A percentile compares a stretch with the other conserved stretches of the same genome.
Conservation (phyloP, 257 asterid species). For the Solanum clarkiae region DNA sequence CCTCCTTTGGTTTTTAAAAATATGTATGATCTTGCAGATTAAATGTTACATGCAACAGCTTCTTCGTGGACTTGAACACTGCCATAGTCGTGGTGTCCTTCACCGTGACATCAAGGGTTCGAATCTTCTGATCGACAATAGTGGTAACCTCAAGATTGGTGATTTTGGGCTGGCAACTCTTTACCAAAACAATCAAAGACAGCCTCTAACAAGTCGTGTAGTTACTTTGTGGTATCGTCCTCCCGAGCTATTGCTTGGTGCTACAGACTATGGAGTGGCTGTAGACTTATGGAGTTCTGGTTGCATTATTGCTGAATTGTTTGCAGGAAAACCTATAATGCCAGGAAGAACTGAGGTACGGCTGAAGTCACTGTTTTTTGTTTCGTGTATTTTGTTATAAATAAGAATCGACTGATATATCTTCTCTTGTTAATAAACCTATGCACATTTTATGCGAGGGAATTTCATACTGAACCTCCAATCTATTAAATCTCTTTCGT, state of each 20-base stretch:
- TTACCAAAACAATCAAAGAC: slow-evolving; percentile 49
- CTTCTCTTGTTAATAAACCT: neutral
- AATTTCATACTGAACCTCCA: neutral
- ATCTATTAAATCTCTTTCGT: neutral
- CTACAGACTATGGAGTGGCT: slow-evolving; percentile 73
- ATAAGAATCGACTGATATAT: neutral
- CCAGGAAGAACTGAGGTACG: slow-evolving; percentile 95
- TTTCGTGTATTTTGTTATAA: neutral
- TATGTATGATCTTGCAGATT: slow-evolving; percentile 28
- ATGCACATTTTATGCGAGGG: neutral
- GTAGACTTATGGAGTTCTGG: slow-evolving; percentile 98
- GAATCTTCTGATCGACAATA: slow-evolving; percentile 68
- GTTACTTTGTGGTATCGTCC: slow-evolving; percentile 97
- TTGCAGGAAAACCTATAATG: slow-evolving; percentile 80
- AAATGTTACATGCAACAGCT: slow-evolving; percentile 91
- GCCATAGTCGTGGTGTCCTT: slow-evolving; percentile 77
- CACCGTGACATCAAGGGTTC: slow-evolving; percentile 96
- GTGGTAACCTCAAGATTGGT: slow-evolving; percentile 77
- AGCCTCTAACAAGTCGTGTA: slow-evolving; percentile 85
- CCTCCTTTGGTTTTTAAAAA: neutral
- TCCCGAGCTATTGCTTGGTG: slow-evolving; percentile 93
- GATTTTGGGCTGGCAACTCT: slow-evolving; percentile 93
- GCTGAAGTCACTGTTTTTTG: neutral
- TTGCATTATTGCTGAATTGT: slow-evolving; percentile 87
- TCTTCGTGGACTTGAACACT: slow-evolving; percentile 78